Conservation (phyloP, 371 early-diverging fungal species). For the Synchytrium microbalum region DNA sequence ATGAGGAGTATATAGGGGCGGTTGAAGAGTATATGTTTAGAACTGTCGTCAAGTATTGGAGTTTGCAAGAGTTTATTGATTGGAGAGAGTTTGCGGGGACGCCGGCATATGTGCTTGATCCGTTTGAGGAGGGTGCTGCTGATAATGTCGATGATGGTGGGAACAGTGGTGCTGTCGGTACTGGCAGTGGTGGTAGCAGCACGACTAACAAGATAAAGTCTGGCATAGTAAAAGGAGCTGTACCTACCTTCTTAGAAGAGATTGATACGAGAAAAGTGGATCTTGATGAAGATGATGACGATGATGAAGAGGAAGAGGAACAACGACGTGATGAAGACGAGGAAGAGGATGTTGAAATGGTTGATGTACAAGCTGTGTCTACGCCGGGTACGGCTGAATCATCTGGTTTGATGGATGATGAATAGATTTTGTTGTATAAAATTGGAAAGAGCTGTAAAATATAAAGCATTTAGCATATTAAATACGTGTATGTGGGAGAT, state of each 20-base stretch:
- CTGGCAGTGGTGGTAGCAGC: too few species aligned
- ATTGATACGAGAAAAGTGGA: not conserved
- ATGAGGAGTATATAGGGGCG: conserved; percentile 44
- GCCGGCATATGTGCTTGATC: too few species aligned
- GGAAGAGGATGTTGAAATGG: not conserved
- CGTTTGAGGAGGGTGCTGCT: too few species aligned
- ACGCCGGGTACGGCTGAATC: not conserved
- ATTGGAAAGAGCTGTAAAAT: too few species aligned
- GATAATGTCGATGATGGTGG: too few species aligned
- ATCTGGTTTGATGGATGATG: not conserved
- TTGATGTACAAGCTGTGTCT: not conserved
- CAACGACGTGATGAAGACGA: not conserved
- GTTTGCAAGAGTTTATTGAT: conserved; percentile 51
- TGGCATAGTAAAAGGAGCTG: too few species aligned
- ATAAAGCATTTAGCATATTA: too few species aligned
- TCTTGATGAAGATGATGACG: not conserved
- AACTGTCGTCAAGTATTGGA: conserved; percentile 48
- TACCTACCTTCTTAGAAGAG: not conserved
- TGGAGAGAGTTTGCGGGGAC: conserved; percentile 39
- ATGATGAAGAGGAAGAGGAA: conserved; percentile 6
- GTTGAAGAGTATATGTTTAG: conserved; percentile 68
- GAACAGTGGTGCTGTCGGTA: too few species aligned
- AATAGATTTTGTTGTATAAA: not conserved
- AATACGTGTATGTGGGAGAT: too few species aligned
- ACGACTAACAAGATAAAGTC: too few species aligned